Evolutionary conservation across 306 rosid species (phyloP), one percentile per base, ranked within the genome.

Genomic region (Trifolium subterraneum): DNA sequence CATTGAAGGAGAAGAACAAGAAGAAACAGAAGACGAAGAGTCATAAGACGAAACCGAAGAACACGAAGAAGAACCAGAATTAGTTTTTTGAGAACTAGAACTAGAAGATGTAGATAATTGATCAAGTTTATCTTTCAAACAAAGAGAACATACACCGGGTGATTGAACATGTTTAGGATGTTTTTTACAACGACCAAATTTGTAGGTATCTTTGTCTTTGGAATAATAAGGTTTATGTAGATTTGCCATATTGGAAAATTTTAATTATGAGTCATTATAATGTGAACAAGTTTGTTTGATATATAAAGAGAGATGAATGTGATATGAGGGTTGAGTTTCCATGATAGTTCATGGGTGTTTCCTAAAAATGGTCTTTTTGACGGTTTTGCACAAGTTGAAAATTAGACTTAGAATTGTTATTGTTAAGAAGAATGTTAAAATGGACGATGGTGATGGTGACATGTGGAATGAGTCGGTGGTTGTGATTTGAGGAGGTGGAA

Each of bases 101-200:
- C 22, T 65, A 41, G 25, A 27, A 14, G 72, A 64, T 20, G 60
- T 4, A 6, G 82, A 15, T 13, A 90, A 47, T 10, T 82, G 85
- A n/a, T 76, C 8, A 35, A 93, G 92, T 38, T 72, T 93, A 16
- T 91, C 85, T 8, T 25, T 72, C 70, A 94, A 79, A 66, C 98
- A 94, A 62, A 94, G 64, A 7, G 97, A 86, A 82, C 98, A 94
- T 0, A 94, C 96, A 0, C 99, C 99, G 0, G 96, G 93, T 0
- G 97, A 76, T 70, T 94, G 99, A 14, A 61, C 66, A 73, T 94
- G 97, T 52, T 88, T 92, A 0, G 93, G 94, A 81, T 94, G 98
- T 78, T 85, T 89, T 86, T 81, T 88, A 87, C 97, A 94, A 0
- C 67, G 55, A 6, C 61, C 74, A 13, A 80, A 52, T 29, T 80